Conservation (phyloP, 176 grass and related monocot species). For the Aegilops umbellulata region DNA sequence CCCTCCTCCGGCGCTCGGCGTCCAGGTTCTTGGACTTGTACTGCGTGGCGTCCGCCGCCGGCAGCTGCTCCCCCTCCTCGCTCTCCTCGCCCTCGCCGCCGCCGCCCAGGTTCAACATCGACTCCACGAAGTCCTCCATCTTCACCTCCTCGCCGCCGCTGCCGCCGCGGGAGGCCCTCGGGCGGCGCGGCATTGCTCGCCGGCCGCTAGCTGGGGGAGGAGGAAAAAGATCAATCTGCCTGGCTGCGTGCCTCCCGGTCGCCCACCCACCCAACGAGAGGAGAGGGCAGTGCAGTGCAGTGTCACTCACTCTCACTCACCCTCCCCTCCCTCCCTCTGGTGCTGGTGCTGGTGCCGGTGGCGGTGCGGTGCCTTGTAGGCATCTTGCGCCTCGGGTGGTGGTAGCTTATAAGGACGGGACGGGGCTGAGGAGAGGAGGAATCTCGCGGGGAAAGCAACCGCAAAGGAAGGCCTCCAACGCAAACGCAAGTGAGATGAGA, state of each 20-base stretch:
- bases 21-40: constrained; percentile 95
- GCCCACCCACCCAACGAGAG: constrained; percentile 24
- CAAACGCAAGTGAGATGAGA: constrained; percentile 39
- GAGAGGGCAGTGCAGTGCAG: constrained; percentile 8
- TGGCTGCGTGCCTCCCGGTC: neutral
- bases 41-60: constrained; percentile 24
- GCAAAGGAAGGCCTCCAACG: constrained; percentile 24
- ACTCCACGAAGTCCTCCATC: constrained; percentile 50
- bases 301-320: neutral
- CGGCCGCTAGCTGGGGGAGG: too few relatives aligned
- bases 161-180: constrained; percentile 11
- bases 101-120: constrained; percentile 37
- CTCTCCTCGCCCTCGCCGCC: constrained; percentile 6
- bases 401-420: constrained; percentile 46
- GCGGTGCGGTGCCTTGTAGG: constrained; percentile 4
- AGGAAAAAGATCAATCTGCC: neutral
- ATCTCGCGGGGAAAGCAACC: constrained; percentile 22
- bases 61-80: constrained; percentile 24
- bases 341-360: neutral
- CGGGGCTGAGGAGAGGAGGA: constrained; percentile 29
- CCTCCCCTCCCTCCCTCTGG: neutral
- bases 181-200: constrained; percentile 42
- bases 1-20: constrained; percentile 74
- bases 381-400: constrained; percentile 18
- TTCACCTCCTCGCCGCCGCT: constrained; percentile 43